Percentiles rank a stretch among this genome's conserved stretches.
These are phyloP conservation scores for Coleophoma eucalyptorum DNA, from an alignment of 2,329 filamentous ascomycete genomes.

Conservation along the genomic window DNA sequence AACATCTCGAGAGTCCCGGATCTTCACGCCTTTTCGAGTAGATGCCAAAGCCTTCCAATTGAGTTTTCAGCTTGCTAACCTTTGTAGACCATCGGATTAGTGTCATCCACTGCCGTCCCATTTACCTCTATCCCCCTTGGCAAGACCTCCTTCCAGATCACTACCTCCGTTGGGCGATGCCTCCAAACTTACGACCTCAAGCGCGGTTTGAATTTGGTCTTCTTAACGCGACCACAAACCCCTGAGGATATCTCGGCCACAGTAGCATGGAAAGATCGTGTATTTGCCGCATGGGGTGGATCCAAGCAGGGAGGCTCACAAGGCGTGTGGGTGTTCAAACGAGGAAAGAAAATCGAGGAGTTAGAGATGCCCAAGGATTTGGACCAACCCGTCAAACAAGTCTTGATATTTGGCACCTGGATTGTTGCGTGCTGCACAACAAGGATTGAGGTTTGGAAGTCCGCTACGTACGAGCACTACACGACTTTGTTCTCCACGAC, in stretches of 20 bases:
- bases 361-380: constrained; percentile 64
- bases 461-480: constrained; percentile 79
- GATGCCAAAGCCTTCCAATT: constrained; percentile 24
- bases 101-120: constrained; percentile 85
- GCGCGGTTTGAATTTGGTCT: constrained; percentile 85
- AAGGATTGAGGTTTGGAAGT: constrained; percentile 86
- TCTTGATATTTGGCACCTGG: constrained; percentile 88
- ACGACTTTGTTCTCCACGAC: constrained; percentile 67
- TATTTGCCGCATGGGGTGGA: constrained; percentile 88
- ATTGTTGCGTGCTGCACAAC: constrained; percentile 75
- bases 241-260: constrained; percentile 83
- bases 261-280: constrained; percentile 78
- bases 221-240: constrained; percentile 88
- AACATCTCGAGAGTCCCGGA: constrained; percentile 59
- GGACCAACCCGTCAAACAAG: constrained; percentile 67
- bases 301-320: constrained; percentile 44
- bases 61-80: constrained; percentile 10
- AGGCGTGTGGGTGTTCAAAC: constrained; percentile 88
- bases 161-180: constrained; percentile 84
- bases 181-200: constrained; percentile 95
- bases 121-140: constrained; percentile 87
- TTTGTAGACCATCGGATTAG: constrained; percentile 79
- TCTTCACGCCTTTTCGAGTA: constrained; percentile 94
- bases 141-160: constrained; percentile 95
- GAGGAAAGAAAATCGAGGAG: constrained; percentile 79